A percentile compares a stretch with the other conserved stretches of the same genome.
Conservation (phyloP, 2,329 filamentous ascomycete genomes). For the Clarireedia homoeocarpa region DNA sequence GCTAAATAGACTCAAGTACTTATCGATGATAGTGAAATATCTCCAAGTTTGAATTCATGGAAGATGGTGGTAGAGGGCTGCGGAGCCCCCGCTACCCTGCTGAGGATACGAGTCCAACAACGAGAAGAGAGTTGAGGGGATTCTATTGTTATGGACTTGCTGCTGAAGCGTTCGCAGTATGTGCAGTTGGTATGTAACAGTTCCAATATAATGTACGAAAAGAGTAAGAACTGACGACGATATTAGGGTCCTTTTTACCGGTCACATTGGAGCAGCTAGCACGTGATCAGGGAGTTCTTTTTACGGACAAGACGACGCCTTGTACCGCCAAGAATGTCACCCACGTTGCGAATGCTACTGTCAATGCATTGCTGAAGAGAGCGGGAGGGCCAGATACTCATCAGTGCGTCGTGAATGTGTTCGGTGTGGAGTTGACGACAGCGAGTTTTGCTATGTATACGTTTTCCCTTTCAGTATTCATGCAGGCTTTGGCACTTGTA, state of each 20-base stretch:
- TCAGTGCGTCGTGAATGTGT: slow-evolving; percentile 66
- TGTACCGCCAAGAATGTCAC: slow-evolving; percentile 47
- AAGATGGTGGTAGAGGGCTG: slow-evolving; percentile 14
- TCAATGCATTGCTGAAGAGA: slow-evolving; percentile 20
- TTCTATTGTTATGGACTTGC: slow-evolving; percentile 97
- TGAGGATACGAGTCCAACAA: slow-evolving; percentile 81
- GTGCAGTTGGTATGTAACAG: slow-evolving; percentile 60
- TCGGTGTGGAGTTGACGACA: slow-evolving; percentile 84
- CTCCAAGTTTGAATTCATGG: slow-evolving; percentile 11
- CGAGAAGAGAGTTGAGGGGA: slow-evolving; percentile 73
- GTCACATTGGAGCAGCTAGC: slow-evolving; percentile 92
- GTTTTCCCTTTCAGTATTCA: slow-evolving; percentile 81
- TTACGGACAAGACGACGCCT: slow-evolving; percentile 66
- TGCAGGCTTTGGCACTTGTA: slow-evolving; percentile 84
- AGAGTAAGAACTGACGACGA: slow-evolving; percentile 29
- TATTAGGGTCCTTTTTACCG: slow-evolving; percentile 75
- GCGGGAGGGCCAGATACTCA: slow-evolving; percentile 19
- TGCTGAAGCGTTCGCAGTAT: slow-evolving; percentile 91
- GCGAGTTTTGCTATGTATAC: slow-evolving; percentile 98
- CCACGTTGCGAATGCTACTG: slow-evolving; percentile 11
- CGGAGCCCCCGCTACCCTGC: slow-evolving; percentile 54
- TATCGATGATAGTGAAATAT: not conserved
- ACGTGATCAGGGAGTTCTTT: slow-evolving; percentile 80
- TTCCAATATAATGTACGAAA: not conserved
- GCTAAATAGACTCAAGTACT: not conserved